These are phyloP conservation scores for Porodaedalea pini DNA, from an alignment of 1,284 basidiomycete genomes.

Conservation along the genomic window DNA sequence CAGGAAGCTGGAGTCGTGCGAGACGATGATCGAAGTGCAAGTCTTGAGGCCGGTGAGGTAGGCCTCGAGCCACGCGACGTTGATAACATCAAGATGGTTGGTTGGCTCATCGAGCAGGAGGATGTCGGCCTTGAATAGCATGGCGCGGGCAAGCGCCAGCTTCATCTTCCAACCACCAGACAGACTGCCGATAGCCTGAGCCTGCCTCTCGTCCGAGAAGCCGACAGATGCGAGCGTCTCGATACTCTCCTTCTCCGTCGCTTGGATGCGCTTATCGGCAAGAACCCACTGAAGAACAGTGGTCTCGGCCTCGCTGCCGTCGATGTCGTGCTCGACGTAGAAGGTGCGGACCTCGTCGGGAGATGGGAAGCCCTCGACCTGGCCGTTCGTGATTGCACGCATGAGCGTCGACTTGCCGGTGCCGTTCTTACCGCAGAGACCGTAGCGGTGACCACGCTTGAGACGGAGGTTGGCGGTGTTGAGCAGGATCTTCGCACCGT, in stretches of 20 bases:
- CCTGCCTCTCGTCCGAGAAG: slow-evolving; percentile 86
- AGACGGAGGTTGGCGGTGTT: slow-evolving; percentile 95
- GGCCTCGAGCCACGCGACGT: slow-evolving; percentile 94
- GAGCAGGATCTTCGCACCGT: slow-evolving; percentile 97
- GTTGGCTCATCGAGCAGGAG: slow-evolving; percentile 96
- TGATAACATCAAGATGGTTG: slow-evolving; percentile 97
- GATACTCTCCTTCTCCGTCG: slow-evolving; percentile 66
- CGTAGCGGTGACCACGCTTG: slow-evolving; percentile 98
- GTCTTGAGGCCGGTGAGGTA: slow-evolving; percentile 87
- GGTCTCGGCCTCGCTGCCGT: slow-evolving; percentile 91
- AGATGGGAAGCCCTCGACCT: slow-evolving; percentile 97
- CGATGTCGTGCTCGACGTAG: slow-evolving; percentile 99
- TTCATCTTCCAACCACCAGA: slow-evolving; percentile 99
- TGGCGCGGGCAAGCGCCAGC: slow-evolving; percentile 95
- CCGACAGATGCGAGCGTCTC: slow-evolving; percentile 87
- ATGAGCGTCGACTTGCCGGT: slow-evolving; percentile 98
- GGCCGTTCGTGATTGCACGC: slow-evolving; percentile 93
- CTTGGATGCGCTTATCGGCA: slow-evolving; percentile 81
- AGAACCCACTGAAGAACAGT: slow-evolving; percentile 89
- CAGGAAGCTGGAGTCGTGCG: slow-evolving; percentile 98
- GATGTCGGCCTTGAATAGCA: slow-evolving; percentile 99
- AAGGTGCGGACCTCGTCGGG: slow-evolving; percentile 95
- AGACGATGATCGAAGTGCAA: slow-evolving; percentile 97
- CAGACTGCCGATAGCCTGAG: slow-evolving; percentile 81
- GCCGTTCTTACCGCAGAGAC: slow-evolving; percentile 97